Conservation (phyloP, 768 basidiomycete genomes). For the Coprinopsis sp. region DNA sequence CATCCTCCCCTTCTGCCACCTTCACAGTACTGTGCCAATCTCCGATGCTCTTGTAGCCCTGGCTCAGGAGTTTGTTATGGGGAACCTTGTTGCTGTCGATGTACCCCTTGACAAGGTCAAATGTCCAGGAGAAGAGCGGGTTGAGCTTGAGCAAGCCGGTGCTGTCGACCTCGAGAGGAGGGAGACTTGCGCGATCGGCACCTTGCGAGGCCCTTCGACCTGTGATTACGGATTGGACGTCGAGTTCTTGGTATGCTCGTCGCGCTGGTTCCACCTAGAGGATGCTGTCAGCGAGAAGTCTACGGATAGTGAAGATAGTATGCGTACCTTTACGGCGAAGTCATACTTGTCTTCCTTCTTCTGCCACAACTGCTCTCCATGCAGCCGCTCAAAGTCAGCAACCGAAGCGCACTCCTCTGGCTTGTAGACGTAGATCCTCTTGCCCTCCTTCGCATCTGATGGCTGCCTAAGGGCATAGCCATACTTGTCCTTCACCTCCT, state of each 20-base stretch:
- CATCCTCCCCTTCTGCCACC: slow-evolving; percentile 67
- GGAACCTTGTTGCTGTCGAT: slow-evolving; percentile 79
- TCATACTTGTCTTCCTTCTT: slow-evolving; percentile 85
- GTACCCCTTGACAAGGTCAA: slow-evolving; percentile 80
- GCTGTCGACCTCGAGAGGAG: slow-evolving; percentile 85
- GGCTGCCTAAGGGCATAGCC: slow-evolving; percentile 32
- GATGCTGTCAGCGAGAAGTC: not conserved
- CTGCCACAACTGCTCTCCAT: slow-evolving; percentile 85
- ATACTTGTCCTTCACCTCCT: slow-evolving; percentile 75
- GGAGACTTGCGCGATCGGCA: slow-evolving; percentile 75
- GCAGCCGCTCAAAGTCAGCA: slow-evolving; percentile 71
- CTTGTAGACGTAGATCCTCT: slow-evolving; percentile 63
- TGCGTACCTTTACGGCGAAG: slow-evolving; percentile 82
- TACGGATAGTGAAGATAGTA: not conserved
- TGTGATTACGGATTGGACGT: slow-evolving; percentile 87
- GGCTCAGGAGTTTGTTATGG: slow-evolving; percentile 78
- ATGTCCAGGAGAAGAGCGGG: slow-evolving; percentile 87
- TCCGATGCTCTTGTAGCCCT: slow-evolving; percentile 93
- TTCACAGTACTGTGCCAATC: slow-evolving; percentile 96
- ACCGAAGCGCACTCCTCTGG: slow-evolving; percentile 67
- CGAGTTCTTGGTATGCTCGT: slow-evolving; percentile 75
- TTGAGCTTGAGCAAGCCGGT: slow-evolving; percentile 93
- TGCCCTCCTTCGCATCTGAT: not conserved
- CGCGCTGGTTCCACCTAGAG: slow-evolving; percentile 89
- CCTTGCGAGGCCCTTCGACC: slow-evolving; percentile 93